Conservation (phyloP, 164 flowering plant genomes). For the Aristolochia californica region DNA sequence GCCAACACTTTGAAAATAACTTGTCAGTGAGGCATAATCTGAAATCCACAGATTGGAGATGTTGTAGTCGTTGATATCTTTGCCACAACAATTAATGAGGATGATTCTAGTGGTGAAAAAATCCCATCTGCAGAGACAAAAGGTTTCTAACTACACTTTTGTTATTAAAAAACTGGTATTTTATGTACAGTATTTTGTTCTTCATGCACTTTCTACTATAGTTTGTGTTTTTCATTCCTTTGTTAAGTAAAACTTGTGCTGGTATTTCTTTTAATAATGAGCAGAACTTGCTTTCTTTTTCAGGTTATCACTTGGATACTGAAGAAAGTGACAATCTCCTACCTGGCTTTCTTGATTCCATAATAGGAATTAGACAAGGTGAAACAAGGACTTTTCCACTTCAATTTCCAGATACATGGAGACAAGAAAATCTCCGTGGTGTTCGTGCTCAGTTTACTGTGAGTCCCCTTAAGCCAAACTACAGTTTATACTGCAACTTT, state of each 20-base stretch:
- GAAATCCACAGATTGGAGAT: slow-evolving; percentile 64
- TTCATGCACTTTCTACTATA: background rate
- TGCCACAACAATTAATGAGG: slow-evolving; percentile 57
- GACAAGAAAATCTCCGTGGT: slow-evolving; percentile 79
- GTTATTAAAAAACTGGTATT: no score
- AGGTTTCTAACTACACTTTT: slow-evolving; percentile 31
- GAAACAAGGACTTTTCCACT: slow-evolving; percentile 82
- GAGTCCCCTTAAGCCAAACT: slow-evolving; percentile 18
- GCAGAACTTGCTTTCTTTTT: background rate
- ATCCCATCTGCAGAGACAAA: slow-evolving; percentile 85
- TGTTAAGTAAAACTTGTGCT: background rate
- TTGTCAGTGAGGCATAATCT: background rate
- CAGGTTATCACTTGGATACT: slow-evolving; percentile 86
- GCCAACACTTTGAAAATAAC: background rate
- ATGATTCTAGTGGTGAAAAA: slow-evolving; percentile 36
- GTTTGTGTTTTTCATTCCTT: background rate
- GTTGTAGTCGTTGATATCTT: slow-evolving; percentile 75
- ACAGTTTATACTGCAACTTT: background rate
- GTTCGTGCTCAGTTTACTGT: slow-evolving; percentile 75
- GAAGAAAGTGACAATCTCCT: slow-evolving; percentile 73
- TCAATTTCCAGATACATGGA: slow-evolving; percentile 81
- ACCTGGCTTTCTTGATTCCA: slow-evolving; percentile 77
- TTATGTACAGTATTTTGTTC: no score
- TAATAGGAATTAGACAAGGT: slow-evolving; percentile 63
- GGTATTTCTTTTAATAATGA: background rate